Evolutionary conservation across 78 protist species (phyloP), one percentile per base, ranked within the genome.

Genomic region (Polysphondylium violaceum): DNA sequence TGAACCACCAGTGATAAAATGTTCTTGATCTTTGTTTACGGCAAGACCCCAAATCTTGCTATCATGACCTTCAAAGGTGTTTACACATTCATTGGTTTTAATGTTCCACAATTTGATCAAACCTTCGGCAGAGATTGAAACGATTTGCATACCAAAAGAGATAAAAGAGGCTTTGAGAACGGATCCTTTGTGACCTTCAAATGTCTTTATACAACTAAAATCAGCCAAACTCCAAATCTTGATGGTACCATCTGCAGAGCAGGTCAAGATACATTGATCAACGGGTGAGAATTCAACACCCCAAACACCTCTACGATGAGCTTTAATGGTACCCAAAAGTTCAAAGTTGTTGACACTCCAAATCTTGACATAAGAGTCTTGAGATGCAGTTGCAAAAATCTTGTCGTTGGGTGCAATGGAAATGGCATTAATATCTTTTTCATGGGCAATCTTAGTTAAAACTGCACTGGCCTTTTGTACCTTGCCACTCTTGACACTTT

Each of bases 231-330:
- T 58, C 99, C 99, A 98, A 16, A 98, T 9, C 33, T 76, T 77
- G 23, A 98, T 93, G 29, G 97, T 95, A 43, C 81, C 65, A 69
- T 92, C 95, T 1, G 86, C 68, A 0, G 98, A 96, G 3, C 96
- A 76, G 2, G 98, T 61, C 29, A 97, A 89, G 23, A 96, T 17
- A 38, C 74, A 71, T 56, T 87, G 94, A 44, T 98, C 99, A 25
- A 92, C 88, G 5, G 98, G 99, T 36, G 97, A 94, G 94, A 98
- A 94, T 51, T 69, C 74, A 8, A 86, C 88, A n/a, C 40, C 23
- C 98, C 98, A 98, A 25, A 97, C 95, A 25, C 98, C 98, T 50
- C 98, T 92, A 35, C 65, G 36, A 86, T 98, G 99, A 4, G 98
- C 99, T 23, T 31, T 40, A 72, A 96, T 85, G 1, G 85, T 14